These are phyloP conservation scores for Golubevia pallescens DNA, from an alignment of 1,284 basidiomycete genomes.

Conservation along the genomic window DNA sequence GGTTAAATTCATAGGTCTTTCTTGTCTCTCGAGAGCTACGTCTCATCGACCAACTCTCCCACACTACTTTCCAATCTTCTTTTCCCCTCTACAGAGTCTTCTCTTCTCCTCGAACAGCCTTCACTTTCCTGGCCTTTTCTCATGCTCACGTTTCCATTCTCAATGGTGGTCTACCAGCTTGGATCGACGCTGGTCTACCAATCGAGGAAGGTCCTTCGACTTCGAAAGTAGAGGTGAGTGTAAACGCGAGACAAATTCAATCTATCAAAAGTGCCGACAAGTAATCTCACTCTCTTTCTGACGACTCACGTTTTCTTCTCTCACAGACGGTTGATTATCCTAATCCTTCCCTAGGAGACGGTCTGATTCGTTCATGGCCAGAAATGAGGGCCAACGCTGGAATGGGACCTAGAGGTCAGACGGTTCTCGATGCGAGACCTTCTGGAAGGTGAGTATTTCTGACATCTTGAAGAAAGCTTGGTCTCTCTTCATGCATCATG, in stretches of 20 bases:
- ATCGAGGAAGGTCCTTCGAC: conserved; percentile 25
- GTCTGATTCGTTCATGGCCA: conserved; percentile 44
- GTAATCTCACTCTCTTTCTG: no score
- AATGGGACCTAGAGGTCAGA: conserved; percentile 34
- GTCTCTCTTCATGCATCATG: not conserved
- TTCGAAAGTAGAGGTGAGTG: conserved; percentile 8
- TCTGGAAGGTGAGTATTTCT: conserved; percentile 17
- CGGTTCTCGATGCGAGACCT: conserved; percentile 56
- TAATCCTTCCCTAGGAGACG: conserved; percentile 23
- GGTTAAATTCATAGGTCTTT: no score
- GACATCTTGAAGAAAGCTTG: not conserved
- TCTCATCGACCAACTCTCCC: no score
- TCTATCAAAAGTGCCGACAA: no score
- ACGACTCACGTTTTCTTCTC: no score
- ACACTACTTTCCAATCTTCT: not conserved
- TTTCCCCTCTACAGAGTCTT: conserved; percentile 25
- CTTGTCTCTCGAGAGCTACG: no score
- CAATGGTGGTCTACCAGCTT: conserved; percentile 56
- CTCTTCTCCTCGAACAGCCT: conserved; percentile 40
- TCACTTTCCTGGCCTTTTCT: conserved; percentile 50
- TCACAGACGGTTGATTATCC: conserved; percentile 18
- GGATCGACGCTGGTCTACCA: conserved; percentile 30
- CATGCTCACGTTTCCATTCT: conserved; percentile 49
- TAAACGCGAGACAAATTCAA: no score
- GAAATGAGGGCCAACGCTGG: conserved; percentile 55